Conservation (phyloP, 2,329 filamentous ascomycete genomes). For the Penicillium sp. region DNA sequence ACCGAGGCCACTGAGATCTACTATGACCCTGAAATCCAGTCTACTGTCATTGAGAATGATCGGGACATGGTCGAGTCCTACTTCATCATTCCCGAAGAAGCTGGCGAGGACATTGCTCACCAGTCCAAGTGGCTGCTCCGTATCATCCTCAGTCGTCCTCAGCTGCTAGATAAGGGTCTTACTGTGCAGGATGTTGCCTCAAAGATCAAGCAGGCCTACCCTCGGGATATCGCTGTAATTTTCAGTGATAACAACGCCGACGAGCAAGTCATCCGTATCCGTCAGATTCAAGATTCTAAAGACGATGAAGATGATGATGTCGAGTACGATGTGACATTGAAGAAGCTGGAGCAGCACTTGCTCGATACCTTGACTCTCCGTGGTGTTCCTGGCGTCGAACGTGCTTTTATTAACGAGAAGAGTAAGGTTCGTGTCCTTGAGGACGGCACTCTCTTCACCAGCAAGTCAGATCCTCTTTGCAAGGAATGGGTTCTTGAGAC, state of each 20-base stretch:
- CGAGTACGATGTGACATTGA: constrained; percentile 89
- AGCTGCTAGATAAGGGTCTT: constrained; percentile 87
- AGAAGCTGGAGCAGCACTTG: constrained; percentile 86
- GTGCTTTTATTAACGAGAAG: constrained; percentile 89
- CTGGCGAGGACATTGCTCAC: constrained; percentile 57
- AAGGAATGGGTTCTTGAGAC: constrained; percentile 97
- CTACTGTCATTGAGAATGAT: constrained; percentile 83
- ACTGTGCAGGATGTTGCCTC: constrained; percentile 86
- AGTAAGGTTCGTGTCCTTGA: constrained; percentile 63
- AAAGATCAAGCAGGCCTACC: constrained; percentile 86
- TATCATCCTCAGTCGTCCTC: constrained; percentile 87
- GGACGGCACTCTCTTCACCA: constrained; percentile 71
- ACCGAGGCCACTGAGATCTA: constrained; percentile 93
- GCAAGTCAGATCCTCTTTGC: constrained; percentile 71
- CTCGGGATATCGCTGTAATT: constrained; percentile 81
- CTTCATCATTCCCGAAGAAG: constrained; percentile 88
- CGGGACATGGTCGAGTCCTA: constrained; percentile 94
- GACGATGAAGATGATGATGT: constrained; percentile 70
- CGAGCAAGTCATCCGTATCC: constrained; percentile 88
- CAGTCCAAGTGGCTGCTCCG: constrained; percentile 96
- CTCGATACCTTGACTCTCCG: constrained; percentile 88
- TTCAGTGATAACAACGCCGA: constrained; percentile 99
- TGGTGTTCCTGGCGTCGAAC: constrained; percentile 82
- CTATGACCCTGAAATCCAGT: constrained; percentile 87
- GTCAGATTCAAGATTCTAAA: constrained; percentile 69